A percentile compares a stretch with the other conserved stretches of the same genome.
Evolutionary conservation across 192 early-diverging fungal species (phyloP).

Genomic region (Umbelopsis ramanniana): DNA sequence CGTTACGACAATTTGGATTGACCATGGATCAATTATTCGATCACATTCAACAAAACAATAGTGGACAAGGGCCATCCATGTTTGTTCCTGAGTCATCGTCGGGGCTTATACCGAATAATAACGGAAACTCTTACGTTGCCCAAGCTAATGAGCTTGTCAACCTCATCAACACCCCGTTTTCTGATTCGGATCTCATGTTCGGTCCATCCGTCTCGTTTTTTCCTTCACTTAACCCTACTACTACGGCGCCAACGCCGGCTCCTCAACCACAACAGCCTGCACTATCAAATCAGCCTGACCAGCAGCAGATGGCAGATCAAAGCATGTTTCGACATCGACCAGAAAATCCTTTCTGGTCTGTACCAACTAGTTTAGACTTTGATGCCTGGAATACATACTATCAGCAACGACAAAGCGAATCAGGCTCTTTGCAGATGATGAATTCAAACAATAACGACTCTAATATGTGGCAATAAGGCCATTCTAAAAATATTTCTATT

Average conservation of each 20-base stretch:
- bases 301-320: constrained; percentile 11
- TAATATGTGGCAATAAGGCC: constrained; percentile 13
- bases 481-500: neutral
- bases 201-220: neutral
- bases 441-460: constrained; percentile 6
- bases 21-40: constrained; percentile 25
- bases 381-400: constrained; percentile 41
- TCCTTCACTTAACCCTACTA: neutral
- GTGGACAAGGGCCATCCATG: neutral
- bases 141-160: constrained; percentile 12
- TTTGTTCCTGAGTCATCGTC: neutral
- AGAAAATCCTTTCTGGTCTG: constrained; percentile 43
- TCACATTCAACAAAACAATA: constrained; percentile 9
- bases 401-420: constrained; percentile 1
- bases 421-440: constrained; percentile 3
- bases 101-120: neutral
- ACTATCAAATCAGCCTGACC: neutral
- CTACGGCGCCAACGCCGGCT: neutral
- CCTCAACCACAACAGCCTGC: constrained; percentile 8
- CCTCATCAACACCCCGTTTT: constrained; percentile 13
- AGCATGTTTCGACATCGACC: constrained; percentile 36
- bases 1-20: constrained; percentile 31
- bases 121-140: neutral
- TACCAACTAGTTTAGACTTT: constrained; percentile 41
- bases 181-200: constrained; percentile 7